Conservation (phyloP, 805 yeast genomes). For the Candida maesae region DNA sequence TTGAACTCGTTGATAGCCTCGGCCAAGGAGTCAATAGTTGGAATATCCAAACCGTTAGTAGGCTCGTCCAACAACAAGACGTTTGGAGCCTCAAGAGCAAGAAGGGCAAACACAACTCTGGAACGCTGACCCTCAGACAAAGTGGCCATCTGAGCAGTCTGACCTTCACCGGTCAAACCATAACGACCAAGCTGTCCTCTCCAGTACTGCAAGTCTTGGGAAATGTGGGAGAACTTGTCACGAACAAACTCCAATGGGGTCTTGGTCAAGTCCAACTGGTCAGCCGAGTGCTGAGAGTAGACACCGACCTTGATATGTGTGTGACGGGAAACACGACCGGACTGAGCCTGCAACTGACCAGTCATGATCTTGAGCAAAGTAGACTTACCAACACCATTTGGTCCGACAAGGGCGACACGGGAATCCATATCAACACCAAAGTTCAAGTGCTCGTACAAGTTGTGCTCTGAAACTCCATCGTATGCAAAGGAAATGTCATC, state of each 20-base stretch:
- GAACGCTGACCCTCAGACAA: constrained; percentile 99
- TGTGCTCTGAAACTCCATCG: constrained; percentile 77
- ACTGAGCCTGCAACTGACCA: constrained; percentile 84
- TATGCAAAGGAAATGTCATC: constrained; percentile 93
- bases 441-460: constrained; percentile 84
- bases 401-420: constrained; percentile 95
- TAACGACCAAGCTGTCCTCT: constrained; percentile 97
- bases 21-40: constrained; percentile 96
- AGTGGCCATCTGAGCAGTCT: constrained; percentile 98
- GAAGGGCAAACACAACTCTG: constrained; percentile 94
- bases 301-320: constrained; percentile 98
- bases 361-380: constrained; percentile 95
- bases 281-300: constrained; percentile 98
- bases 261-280: constrained; percentile 93
- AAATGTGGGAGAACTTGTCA: constrained; percentile 82
- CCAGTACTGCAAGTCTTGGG: constrained; percentile 99
- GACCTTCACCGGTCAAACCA: constrained; percentile 98
- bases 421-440: constrained; percentile 99
- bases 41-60: constrained; percentile 98
- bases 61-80: constrained; percentile 97
- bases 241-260: constrained; percentile 96
- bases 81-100: constrained; percentile 94
- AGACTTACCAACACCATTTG: constrained; percentile 99
- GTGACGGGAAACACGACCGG: constrained; percentile 95
- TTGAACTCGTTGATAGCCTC: constrained; percentile 91